Percentiles rank a stretch among this genome's conserved stretches.
Evolutionary conservation across 2,329 filamentous ascomycete species (phyloP).

Genomic region (Xylaria digitata): DNA sequence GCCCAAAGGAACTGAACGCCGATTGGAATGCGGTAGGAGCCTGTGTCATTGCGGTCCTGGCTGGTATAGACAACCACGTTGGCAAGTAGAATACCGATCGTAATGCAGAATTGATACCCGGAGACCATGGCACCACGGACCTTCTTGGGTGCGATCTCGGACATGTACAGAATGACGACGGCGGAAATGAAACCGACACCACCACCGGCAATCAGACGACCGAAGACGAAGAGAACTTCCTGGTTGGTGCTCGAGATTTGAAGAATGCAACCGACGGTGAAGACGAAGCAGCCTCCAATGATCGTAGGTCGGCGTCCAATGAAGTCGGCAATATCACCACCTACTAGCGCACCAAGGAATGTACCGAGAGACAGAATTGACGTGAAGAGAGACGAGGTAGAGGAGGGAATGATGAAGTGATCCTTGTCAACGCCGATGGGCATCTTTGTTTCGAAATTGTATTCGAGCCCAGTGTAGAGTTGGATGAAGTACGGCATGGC

Average conservation of each 20-base stretch:
- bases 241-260: slow-evolving; percentile 66
- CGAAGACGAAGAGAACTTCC: slow-evolving; percentile 67
- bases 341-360: slow-evolving; percentile 73
- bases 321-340: slow-evolving; percentile 73
- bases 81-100: slow-evolving; percentile 76
- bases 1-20: slow-evolving; percentile 71
- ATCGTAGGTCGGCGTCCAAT: slow-evolving; percentile 71
- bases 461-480: slow-evolving; percentile 55
- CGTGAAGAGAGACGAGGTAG: slow-evolving; percentile 69
- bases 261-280: slow-evolving; percentile 67
- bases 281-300: slow-evolving; percentile 69
- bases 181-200: slow-evolving; percentile 77
- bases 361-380: slow-evolving; percentile 73
- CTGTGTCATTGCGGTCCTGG: slow-evolving; percentile 67
- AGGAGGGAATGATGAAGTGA: slow-evolving; percentile 58
- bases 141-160: slow-evolving; percentile 67
- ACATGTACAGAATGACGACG: slow-evolving; percentile 78
- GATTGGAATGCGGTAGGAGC: slow-evolving; percentile 78
- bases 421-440: slow-evolving; percentile 46
- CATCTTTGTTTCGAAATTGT: slow-evolving; percentile 45
- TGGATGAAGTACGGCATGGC: slow-evolving; percentile 52
- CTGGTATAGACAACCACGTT: slow-evolving; percentile 75
- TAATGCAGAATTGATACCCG: slow-evolving; percentile 82
- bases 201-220: slow-evolving; percentile 72
- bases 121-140: slow-evolving; percentile 78